phyloP scores from a whole-genome alignment of 306 rosid species.

The Fragaria nilgerrensis region DNA sequence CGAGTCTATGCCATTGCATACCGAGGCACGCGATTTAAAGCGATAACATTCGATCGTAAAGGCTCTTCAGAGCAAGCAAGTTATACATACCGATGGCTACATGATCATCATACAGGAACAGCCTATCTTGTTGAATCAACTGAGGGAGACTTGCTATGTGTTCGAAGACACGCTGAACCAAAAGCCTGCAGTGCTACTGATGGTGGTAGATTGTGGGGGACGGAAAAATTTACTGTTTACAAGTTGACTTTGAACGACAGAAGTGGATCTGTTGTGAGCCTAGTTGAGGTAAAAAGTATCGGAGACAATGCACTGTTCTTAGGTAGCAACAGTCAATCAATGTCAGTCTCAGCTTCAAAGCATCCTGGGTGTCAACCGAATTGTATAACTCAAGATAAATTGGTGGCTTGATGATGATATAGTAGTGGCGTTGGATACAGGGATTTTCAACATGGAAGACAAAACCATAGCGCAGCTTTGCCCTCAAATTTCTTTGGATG shows the following conservation, averaged over 20 bases:
- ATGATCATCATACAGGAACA: neutral
- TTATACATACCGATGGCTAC: no score
- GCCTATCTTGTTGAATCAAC: neutral
- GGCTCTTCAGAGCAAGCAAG: neutral
- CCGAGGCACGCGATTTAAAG: neutral
- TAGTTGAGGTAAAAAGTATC: neutral
- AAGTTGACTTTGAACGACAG: neutral
- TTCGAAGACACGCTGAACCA: neutral
- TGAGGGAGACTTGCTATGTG: neutral
- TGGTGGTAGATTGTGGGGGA: neutral
- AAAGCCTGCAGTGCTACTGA: no score
- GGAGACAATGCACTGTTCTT: neutral
- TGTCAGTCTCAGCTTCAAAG: neutral
- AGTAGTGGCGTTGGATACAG: neutral
- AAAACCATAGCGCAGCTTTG: neutral
- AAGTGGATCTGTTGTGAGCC: neutral
- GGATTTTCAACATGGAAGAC: neutral
- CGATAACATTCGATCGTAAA: neutral
- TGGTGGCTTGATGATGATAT: neutral
- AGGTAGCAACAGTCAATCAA: neutral
- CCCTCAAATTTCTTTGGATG: neutral
- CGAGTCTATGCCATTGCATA: neutral
- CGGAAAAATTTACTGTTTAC: neutral
- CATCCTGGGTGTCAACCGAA: neutral
- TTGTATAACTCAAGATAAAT: neutral